Conservation (phyloP, 1,284 basidiomycete species). For the Fomitiporia mediterranea region DNA sequence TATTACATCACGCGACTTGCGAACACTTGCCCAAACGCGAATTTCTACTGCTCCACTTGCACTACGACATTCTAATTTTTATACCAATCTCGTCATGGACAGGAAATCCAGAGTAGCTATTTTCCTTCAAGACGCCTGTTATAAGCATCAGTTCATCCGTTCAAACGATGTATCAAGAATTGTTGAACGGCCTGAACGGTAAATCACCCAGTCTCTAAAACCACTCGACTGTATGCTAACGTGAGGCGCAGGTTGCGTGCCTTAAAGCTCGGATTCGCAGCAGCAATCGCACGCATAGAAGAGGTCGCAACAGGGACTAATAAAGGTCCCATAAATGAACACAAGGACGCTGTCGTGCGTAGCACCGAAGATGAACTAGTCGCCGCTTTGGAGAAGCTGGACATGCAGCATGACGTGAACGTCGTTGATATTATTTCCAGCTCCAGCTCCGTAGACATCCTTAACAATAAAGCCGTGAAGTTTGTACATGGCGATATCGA, state of each 20-base stretch:
- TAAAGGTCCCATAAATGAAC: too few relatives aligned
- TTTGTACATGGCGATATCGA: conserved; percentile 71
- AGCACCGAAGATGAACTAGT: conserved; percentile 44
- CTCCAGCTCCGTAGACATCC: conserved; percentile 47
- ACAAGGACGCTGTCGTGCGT: too few relatives aligned
- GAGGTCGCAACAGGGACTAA: conserved; percentile 25
- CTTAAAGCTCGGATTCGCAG: conserved; percentile 73
- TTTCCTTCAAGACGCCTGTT: conserved; percentile 63
- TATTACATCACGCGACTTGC: neutral
- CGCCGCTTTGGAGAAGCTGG: conserved; percentile 42
- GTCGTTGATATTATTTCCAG: conserved; percentile 47
- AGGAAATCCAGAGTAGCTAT: conserved; percentile 23
- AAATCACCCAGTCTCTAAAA: neutral
- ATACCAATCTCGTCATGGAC: neutral
- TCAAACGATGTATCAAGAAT: conserved; percentile 67
- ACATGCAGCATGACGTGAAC: conserved; percentile 13
- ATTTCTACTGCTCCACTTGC: neutral
- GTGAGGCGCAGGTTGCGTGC: conserved; percentile 48
- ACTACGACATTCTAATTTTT: neutral
- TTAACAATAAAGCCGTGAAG: conserved; percentile 62
- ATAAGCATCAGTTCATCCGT: conserved; percentile 76
- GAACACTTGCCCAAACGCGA: neutral
- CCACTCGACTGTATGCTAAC: neutral
- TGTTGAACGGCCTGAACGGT: conserved; percentile 85
- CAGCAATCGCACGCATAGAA: conserved; percentile 71